Conservation (phyloP, 192 early-diverging fungal species). For the Coemansia sp. region DNA sequence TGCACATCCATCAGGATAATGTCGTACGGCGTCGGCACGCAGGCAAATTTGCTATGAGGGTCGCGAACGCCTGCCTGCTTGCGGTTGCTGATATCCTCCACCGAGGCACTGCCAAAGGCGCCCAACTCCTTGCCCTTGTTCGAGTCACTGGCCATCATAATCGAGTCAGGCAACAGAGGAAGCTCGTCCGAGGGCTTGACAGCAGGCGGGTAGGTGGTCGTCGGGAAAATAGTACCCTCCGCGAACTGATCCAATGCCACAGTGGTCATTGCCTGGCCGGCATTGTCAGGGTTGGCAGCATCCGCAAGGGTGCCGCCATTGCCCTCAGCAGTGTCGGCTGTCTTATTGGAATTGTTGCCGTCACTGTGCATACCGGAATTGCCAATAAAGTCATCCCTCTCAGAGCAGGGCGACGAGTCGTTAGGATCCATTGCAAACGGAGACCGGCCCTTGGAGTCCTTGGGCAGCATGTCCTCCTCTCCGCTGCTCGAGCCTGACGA, state of each 20-base stretch:
- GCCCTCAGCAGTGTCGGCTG: background rate
- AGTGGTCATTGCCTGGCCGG: background rate
- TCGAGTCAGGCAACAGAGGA: conserved; percentile 38
- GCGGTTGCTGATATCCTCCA: conserved; percentile 28
- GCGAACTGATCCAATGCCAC: background rate
- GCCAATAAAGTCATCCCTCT: conserved; percentile 16
- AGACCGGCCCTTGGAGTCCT: conserved; percentile 16
- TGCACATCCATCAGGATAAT: conserved; percentile 88
- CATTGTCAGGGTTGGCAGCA: background rate
- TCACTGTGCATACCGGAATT: background rate
- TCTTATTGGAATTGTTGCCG: background rate
- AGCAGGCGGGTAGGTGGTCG: conserved; percentile 48
- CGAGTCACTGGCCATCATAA: conserved; percentile 22
- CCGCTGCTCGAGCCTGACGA: conserved; percentile 18
- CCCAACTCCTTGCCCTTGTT: conserved; percentile 15
- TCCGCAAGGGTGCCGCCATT: background rate
- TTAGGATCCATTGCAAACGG: conserved; percentile 32
- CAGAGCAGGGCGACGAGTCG: conserved; percentile 27
- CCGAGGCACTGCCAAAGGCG: conserved; percentile 13
- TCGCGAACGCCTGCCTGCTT: conserved; percentile 56
- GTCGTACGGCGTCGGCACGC: conserved; percentile 58
- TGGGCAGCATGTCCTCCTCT: conserved; percentile 14
- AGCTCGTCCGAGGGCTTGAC: conserved; percentile 44
- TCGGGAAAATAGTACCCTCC: conserved; percentile 54
- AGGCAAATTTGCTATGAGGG: conserved; percentile 60